Percentiles rank a stretch among this genome's conserved stretches.
phyloP scores from a whole-genome alignment of 371 early-diverging fungal species.

The Haplosporangium sp. region DNA sequence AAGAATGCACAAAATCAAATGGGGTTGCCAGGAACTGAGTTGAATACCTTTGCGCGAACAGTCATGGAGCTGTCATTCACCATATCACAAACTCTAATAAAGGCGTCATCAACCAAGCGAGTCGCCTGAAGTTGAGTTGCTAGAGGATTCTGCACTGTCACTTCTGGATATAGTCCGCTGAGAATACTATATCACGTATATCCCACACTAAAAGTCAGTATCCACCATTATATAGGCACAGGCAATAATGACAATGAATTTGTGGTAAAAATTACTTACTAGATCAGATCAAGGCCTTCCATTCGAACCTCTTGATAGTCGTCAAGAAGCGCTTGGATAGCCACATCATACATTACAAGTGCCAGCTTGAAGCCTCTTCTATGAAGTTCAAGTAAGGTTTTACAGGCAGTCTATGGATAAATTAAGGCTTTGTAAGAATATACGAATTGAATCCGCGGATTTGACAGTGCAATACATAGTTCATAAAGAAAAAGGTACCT shows the following conservation, averaged over 20 bases:
- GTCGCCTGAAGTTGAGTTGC: conserved; percentile 61
- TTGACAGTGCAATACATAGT: neutral
- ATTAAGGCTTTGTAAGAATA: neutral
- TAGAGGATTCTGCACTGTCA: conserved; percentile 59
- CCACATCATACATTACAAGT: conserved; percentile 66
- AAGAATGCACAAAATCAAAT: neutral
- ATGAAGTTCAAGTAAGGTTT: conserved; percentile 65
- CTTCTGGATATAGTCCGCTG: conserved; percentile 64
- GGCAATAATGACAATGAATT: no score
- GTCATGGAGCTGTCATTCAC: conserved; percentile 78
- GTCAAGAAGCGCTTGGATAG: conserved; percentile 69
- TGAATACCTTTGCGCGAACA: conserved; percentile 66
- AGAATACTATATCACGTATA: conserved; percentile 51
- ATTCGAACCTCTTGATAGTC: conserved; percentile 79
- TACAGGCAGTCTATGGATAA: conserved; percentile 60
- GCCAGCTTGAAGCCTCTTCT: conserved; percentile 63
- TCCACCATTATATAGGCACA: no score
- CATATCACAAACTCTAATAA: conserved; percentile 80
- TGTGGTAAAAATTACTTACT: conserved; percentile 57
- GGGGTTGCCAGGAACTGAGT: neutral
- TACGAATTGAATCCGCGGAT: neutral
- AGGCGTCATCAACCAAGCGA: conserved; percentile 81
- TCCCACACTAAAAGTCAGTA: no score
- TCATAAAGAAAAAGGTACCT: conserved; percentile 51
- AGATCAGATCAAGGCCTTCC: conserved; percentile 72